A percentile compares a stretch with the other conserved stretches of the same genome.
Evolutionary conservation across 2,329 filamentous ascomycete species (phyloP).

Genomic region (Cladosporium colombiae): DNA sequence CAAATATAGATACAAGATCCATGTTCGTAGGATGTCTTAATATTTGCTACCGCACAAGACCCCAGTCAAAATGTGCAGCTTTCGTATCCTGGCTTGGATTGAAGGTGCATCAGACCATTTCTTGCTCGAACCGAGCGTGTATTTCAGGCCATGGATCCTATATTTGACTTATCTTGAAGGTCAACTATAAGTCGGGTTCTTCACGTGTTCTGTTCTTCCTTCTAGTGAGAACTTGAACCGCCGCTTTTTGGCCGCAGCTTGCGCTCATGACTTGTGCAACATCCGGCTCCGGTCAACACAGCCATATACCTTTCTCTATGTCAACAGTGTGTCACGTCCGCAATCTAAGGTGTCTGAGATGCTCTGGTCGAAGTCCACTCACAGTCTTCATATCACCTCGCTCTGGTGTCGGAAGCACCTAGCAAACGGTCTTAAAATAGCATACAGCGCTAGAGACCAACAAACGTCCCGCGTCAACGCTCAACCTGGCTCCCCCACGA

Average conservation of each 20-base stretch:
- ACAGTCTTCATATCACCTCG: background rate
- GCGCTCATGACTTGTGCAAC: background rate
- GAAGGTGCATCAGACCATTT: background rate
- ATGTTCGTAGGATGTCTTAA: background rate
- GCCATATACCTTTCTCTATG: background rate
- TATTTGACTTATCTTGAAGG: background rate
- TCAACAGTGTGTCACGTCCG: background rate
- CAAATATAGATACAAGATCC: background rate
- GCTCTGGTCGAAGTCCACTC: background rate
- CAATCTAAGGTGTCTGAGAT: background rate
- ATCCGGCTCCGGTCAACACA: background rate
- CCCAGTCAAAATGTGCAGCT: background rate
- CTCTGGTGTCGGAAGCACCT: background rate
- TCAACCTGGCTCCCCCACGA: background rate
- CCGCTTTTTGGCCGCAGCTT: background rate
- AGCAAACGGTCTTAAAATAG: background rate
- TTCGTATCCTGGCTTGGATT: background rate
- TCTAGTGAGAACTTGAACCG: too few species aligned
- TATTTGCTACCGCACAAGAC: background rate
- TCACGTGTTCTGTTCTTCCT: background rate
- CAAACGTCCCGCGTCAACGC: background rate
- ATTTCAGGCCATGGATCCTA: background rate
- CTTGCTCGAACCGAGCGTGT: background rate
- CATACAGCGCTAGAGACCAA: background rate
- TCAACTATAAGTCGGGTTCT: background rate